phyloP scores from a whole-genome alignment of 345 rosid species.

The Trapa bicornis region DNA sequence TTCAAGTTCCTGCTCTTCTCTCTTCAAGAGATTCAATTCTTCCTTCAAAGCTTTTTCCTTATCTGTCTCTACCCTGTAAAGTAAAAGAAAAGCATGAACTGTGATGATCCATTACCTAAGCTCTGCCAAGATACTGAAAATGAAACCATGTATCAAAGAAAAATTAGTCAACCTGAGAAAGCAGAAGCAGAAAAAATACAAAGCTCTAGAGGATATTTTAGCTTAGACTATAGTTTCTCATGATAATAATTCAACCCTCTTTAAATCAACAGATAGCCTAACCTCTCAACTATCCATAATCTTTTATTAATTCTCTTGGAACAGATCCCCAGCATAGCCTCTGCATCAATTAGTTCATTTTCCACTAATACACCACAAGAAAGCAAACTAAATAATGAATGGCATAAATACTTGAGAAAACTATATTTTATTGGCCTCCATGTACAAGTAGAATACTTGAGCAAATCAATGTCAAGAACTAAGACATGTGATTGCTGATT shows the following conservation, averaged over 20 bases:
- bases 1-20: conserved; percentile 31
- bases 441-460: neutral
- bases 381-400: neutral
- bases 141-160: neutral
- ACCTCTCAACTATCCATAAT: neutral
- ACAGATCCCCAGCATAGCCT: neutral
- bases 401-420: no score
- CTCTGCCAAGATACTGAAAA: neutral
- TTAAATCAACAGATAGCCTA: neutral
- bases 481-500: neutral
- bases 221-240: neutral
- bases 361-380: neutral
- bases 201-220: neutral
- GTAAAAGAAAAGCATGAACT: conserved; percentile 3
- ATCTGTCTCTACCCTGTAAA: conserved; percentile 72
- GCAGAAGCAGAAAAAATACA: neutral
- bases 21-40: conserved; percentile 47
- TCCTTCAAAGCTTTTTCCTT: conserved; percentile 65
- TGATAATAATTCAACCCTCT: neutral
- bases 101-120: neutral
- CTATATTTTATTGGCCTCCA: neutral
- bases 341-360: neutral
- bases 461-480: neutral
- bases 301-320: neutral
- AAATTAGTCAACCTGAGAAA: neutral